phyloP scores from a whole-genome alignment of 1,139 yeast genomes.

The Saccharomyces hybrid region DNA sequence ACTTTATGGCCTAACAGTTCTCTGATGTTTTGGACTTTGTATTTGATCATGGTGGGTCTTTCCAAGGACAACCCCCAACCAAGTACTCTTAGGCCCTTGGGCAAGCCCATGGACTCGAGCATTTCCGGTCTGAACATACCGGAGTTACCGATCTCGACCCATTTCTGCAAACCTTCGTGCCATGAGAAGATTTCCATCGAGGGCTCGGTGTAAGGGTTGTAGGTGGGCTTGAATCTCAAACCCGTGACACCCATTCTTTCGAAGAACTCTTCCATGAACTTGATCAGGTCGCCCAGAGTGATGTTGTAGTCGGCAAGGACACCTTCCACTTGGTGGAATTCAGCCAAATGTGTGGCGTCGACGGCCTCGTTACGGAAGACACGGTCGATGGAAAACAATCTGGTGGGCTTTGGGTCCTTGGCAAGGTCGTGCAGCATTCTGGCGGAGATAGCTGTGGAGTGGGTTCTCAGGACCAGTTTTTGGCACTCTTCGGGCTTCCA shows the following conservation, averaged over 20 bases:
- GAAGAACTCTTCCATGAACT: constrained; percentile 97
- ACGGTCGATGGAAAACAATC: constrained; percentile 93
- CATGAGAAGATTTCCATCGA: constrained; percentile 95
- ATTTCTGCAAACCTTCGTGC: constrained; percentile 88
- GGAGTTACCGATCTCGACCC: constrained; percentile 99
- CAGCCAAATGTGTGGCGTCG: constrained; percentile 98
- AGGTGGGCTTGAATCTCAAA: constrained; percentile 95
- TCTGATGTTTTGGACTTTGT: constrained; percentile 90
- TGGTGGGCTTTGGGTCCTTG: constrained; percentile 78
- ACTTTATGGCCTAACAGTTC: constrained; percentile 94
- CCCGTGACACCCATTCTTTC: constrained; percentile 94
- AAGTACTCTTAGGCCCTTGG: constrained; percentile 84
- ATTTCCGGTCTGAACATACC: constrained; percentile 99
- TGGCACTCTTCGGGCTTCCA: constrained; percentile 90
- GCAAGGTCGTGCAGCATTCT: constrained; percentile 84
- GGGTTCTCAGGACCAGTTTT: constrained; percentile 91
- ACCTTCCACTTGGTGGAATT: constrained; percentile 99
- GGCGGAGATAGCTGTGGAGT: constrained; percentile 91
- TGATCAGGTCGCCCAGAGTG: constrained; percentile 92
- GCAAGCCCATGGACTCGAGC: constrained; percentile 97
- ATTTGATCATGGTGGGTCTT: constrained; percentile 98
- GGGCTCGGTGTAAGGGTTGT: constrained; percentile 98
- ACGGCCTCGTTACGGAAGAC: constrained; percentile 99
- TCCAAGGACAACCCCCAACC: constrained; percentile 98
- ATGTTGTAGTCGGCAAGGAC: constrained; percentile 94